These are phyloP conservation scores for Pseudomonodictys pantanalensis DNA, from an alignment of 495 filamentous ascomycete genomes.

Conservation along the genomic window DNA sequence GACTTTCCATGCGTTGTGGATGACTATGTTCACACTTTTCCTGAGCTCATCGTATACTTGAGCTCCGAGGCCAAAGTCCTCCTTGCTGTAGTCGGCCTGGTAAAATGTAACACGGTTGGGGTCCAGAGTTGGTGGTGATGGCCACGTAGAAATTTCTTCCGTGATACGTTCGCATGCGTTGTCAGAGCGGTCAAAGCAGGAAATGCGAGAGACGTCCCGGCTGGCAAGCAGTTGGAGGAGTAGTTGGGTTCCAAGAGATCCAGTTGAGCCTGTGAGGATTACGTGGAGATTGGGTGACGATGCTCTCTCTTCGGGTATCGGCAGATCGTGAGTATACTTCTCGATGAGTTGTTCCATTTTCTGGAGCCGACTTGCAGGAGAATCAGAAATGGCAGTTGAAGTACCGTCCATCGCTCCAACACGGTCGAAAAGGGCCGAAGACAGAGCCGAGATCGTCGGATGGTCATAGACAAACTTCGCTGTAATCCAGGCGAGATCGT, in stretches of 20 bases:
- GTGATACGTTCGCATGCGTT: neutral
- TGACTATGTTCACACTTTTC: neutral
- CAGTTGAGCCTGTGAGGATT: constrained; percentile 42
- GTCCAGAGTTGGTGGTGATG: neutral
- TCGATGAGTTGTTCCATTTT: neutral
- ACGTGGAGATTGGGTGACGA: constrained; percentile 7
- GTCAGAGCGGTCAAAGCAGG: constrained; percentile 31
- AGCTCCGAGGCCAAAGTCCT: neutral
- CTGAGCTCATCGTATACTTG: neutral
- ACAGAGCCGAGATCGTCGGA: neutral
- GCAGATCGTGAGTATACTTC: neutral
- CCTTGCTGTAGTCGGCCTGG: neutral
- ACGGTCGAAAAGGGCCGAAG: neutral
- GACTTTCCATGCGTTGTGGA: constrained; percentile 23
- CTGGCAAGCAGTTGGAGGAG: constrained; percentile 21
- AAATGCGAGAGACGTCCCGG: constrained; percentile 16
- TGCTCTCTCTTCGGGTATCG: neutral
- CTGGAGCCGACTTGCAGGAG: neutral
- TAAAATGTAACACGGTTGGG: neutral
- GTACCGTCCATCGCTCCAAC: neutral
- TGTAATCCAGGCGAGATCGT: constrained; percentile 31
- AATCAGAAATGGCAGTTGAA: neutral
- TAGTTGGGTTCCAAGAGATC: constrained; percentile 39
- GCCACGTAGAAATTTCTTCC: neutral
- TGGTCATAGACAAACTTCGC: constrained; percentile 45